phyloP scores from a whole-genome alignment of 2,329 filamentous ascomycete species.

The Claviceps sp. region DNA sequence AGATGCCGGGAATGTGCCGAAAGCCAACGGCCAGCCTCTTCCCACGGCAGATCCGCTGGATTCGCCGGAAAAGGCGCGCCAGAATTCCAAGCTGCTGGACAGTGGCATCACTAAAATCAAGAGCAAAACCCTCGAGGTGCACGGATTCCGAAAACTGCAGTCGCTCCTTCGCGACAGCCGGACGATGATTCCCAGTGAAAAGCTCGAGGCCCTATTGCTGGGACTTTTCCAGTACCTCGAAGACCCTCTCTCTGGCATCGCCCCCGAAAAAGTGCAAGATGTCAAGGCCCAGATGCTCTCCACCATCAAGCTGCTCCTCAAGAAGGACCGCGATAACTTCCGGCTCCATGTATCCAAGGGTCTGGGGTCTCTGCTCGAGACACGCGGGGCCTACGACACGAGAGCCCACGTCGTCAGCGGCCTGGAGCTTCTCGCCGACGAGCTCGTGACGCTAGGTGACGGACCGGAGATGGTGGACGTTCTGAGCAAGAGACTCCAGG shows the following conservation, averaged over 20 bases:
- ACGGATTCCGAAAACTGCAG: slow-evolving; percentile 68
- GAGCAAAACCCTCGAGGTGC: slow-evolving; percentile 59
- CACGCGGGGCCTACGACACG: slow-evolving; percentile 53
- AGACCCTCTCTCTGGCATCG: slow-evolving; percentile 38
- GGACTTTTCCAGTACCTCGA: slow-evolving; percentile 63
- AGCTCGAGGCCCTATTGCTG: slow-evolving; percentile 52
- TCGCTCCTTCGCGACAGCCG: slow-evolving; percentile 56
- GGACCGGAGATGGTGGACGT: slow-evolving; percentile 45
- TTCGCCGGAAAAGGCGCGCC: slow-evolving; percentile 36
- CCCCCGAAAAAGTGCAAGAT: slow-evolving; percentile 54
- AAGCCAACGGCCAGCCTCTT: slow-evolving; percentile 12
- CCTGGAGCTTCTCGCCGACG: slow-evolving; percentile 58
- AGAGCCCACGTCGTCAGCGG: slow-evolving; percentile 61
- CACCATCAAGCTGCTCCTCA: slow-evolving; percentile 60
- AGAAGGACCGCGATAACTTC: slow-evolving; percentile 52
- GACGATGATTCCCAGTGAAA: slow-evolving; percentile 50
- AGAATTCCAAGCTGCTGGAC: slow-evolving; percentile 50
- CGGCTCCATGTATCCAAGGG: slow-evolving; percentile 53
- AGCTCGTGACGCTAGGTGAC: slow-evolving; percentile 54
- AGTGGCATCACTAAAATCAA: slow-evolving; percentile 65
- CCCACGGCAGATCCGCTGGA: slow-evolving; percentile 10
- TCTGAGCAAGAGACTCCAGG: slow-evolving; percentile 34
- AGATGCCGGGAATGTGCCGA: slow-evolving; percentile 25
- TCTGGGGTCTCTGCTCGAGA: slow-evolving; percentile 52
- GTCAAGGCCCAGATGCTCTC: slow-evolving; percentile 62